phyloP scores from a whole-genome alignment of 1,284 basidiomycete genomes.

The Flammula alnicola region DNA sequence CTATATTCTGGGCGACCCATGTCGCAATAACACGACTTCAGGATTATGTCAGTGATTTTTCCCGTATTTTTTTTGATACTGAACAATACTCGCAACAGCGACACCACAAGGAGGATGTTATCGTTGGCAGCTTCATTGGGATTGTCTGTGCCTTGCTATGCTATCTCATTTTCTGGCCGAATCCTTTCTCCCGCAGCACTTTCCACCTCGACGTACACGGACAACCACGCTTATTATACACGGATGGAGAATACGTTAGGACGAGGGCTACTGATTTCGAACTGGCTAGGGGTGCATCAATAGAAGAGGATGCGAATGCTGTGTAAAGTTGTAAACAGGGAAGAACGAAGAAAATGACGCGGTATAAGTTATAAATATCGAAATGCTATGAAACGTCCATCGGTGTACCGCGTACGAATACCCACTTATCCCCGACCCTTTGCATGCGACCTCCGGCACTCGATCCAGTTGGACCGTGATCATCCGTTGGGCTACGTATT shows the following conservation, averaged over 20 bases:
- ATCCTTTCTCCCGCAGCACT: conserved; percentile 48
- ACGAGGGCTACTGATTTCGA: conserved; percentile 46
- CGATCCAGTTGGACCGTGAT: conserved; percentile 2
- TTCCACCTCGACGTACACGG: conserved; percentile 35
- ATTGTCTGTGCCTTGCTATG: conserved; percentile 50
- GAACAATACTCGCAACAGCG: conserved; percentile 41
- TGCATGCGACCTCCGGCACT: conserved; percentile 59
- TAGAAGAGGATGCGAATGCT: too few species aligned
- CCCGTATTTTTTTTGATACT: conserved; percentile 2
- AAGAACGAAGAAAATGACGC: conserved; percentile 41
- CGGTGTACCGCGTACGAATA: conserved; percentile 57
- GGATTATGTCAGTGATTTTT: conserved; percentile 63
- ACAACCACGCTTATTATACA: conserved; percentile 48
- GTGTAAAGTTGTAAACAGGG: too few species aligned
- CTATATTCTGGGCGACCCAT: conserved; percentile 61
- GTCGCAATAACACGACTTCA: conserved; percentile 66
- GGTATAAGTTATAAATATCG: conserved; percentile 13
- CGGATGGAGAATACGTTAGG: conserved; percentile 23
- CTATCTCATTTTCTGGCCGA: conserved; percentile 70
- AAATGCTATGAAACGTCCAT: conserved; percentile 32
- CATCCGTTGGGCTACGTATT: conserved; percentile 4
- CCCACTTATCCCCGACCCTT: conserved; percentile 72
- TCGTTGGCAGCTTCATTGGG: conserved; percentile 64
- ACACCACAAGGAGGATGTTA: conserved; percentile 72
- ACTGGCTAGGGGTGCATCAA: conserved; percentile 50